A percentile compares a stretch with the other conserved stretches of the same genome.
Conservation (phyloP, 768 basidiomycete genomes). For the Hygrophoropsis aurantiaca region DNA sequence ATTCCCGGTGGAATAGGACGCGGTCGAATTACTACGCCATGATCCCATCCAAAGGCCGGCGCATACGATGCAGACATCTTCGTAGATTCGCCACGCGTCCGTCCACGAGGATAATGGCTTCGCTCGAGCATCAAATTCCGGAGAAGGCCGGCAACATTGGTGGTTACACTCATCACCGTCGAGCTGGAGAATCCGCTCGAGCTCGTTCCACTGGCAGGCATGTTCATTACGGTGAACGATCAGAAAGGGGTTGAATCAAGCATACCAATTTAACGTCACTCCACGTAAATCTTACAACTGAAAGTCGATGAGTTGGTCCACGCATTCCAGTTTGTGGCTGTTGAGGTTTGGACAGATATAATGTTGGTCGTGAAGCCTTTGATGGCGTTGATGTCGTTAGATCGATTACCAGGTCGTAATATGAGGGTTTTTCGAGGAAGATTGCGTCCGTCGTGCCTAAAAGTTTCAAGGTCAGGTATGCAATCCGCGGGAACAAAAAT, state of each 20-base stretch:
- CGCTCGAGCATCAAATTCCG: constrained; percentile 31
- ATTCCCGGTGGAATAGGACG: constrained; percentile 49
- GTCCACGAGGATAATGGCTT: constrained; percentile 56
- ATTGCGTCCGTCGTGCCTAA: constrained; percentile 79
- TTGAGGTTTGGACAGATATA: constrained; percentile 58
- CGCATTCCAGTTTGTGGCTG: constrained; percentile 31
- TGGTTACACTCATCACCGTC: constrained; percentile 35
- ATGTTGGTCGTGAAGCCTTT: constrained; percentile 62
- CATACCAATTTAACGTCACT: constrained; percentile 75
- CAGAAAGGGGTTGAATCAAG: constrained; percentile 2
- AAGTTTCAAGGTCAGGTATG: neutral
- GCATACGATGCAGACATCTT: constrained; percentile 81
- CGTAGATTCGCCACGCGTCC: constrained; percentile 80
- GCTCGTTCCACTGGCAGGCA: constrained; percentile 65
- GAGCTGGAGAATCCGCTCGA: constrained; percentile 66
- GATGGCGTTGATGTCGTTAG: constrained; percentile 65
- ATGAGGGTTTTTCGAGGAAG: constrained; percentile 76
- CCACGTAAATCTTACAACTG: constrained; percentile 74
- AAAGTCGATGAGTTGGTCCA: constrained; percentile 54
- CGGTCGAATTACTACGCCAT: constrained; percentile 49
- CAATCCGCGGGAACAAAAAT: constrained; percentile 1
- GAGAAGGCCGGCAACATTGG: constrained; percentile 35
- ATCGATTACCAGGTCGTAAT: constrained; percentile 82
- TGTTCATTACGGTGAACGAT: no score
- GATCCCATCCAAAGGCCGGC: constrained; percentile 80